Evolutionary conservation across 257 asterid genomes (phyloP).

Genomic region (Nicotiana knightiana): DNA sequence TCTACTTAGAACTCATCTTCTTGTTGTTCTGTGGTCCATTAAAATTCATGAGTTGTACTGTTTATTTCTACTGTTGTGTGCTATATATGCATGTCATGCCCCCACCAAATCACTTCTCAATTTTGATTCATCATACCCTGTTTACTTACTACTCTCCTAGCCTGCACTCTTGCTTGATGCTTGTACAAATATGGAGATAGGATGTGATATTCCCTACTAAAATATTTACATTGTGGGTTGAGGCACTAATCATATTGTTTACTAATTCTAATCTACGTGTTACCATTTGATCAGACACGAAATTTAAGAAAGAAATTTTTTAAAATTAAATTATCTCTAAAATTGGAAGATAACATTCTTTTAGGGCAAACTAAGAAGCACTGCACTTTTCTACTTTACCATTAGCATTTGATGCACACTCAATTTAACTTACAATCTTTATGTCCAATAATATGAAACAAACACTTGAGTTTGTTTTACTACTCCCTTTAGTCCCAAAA

Average conservation of each 20-base stretch:
- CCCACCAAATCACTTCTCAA: constrained; percentile 22
- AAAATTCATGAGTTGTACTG: constrained; percentile 25
- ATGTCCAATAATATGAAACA: too few relatives aligned
- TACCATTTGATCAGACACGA: too few relatives aligned
- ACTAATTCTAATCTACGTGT: too few relatives aligned
- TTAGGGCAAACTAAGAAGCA: too few relatives aligned
- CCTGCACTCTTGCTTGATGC: neutral
- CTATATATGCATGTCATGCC: constrained; percentile 14
- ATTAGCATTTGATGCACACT: too few relatives aligned
- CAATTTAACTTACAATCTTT: too few relatives aligned
- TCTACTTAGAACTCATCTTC: constrained; percentile 10
- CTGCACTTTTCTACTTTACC: too few relatives aligned
- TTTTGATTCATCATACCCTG: neutral
- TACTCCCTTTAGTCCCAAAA: neutral
- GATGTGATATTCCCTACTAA: neutral
- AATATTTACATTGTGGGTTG: neutral
- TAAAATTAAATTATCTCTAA: too few relatives aligned
- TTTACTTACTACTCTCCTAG: neutral
- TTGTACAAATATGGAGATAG: neutral
- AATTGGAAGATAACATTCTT: too few relatives aligned
- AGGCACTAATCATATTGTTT: neutral
- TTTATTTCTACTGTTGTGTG: constrained; percentile 13
- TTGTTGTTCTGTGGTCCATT: constrained; percentile 30
- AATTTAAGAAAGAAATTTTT: too few relatives aligned
- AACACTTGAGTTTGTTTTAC: too few relatives aligned